Percentiles rank a stretch among this genome's conserved stretches.
These are phyloP conservation scores for Penicillium sp. DNA, from an alignment of 2,329 filamentous ascomycete genomes.

Conservation along the genomic window DNA sequence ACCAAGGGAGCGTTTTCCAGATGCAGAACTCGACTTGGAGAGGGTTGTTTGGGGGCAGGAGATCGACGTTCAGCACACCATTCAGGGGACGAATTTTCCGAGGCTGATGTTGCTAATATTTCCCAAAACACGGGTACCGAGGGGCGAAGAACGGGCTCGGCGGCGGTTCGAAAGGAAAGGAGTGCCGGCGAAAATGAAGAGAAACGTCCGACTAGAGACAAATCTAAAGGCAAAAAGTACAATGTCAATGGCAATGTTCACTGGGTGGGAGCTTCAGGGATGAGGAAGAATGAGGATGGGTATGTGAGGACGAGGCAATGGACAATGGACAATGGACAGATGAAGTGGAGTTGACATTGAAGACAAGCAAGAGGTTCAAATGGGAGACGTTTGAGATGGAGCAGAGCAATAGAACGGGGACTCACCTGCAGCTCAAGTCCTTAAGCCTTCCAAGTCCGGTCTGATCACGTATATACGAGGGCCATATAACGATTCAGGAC, in stretches of 20 bases:
- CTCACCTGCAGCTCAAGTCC: conserved; percentile 19
- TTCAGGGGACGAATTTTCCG: conserved; percentile 27
- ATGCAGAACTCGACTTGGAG: background rate
- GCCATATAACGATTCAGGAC: conserved; percentile 10
- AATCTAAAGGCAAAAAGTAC: conserved; percentile 35
- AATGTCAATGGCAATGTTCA: conserved; percentile 44
- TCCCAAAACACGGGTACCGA: background rate
- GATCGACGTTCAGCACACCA: conserved; percentile 51
- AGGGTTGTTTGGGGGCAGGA: conserved; percentile 17
- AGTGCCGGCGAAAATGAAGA: conserved; percentile 32
- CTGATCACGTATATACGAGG: conserved; percentile 28
- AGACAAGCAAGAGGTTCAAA: background rate
- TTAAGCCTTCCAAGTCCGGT: conserved; percentile 18
- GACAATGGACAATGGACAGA: conserved; percentile 1
- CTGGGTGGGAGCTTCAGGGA: background rate
- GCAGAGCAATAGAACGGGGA: conserved; percentile 14
- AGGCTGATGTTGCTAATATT: background rate
- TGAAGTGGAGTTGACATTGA: background rate
- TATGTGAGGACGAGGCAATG: conserved; percentile 13
- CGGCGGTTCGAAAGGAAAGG: conserved; percentile 16
- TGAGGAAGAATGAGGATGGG: background rate
- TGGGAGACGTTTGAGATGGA: background rate
- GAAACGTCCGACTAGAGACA: conserved; percentile 37
- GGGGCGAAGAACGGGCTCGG: conserved; percentile 10
- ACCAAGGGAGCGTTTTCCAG: conserved; percentile 6